These are phyloP conservation scores for Neoascochyta sp. DNA, from an alignment of 2,329 filamentous ascomycete species.

Conservation along the genomic window DNA sequence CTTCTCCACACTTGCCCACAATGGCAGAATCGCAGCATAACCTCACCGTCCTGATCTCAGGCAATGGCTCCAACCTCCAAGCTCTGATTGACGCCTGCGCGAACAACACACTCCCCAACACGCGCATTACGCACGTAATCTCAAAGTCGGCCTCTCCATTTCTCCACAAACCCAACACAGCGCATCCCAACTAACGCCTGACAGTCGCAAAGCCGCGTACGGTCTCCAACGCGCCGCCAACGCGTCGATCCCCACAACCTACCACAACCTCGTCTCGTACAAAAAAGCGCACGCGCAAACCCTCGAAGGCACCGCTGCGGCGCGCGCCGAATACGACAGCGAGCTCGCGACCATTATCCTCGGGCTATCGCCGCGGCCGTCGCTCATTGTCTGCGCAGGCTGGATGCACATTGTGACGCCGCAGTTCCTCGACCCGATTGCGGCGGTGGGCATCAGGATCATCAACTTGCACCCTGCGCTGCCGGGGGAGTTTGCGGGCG, in stretches of 20 bases:
- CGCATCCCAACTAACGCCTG: neutral
- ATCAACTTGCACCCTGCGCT: conserved; percentile 81
- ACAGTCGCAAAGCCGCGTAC: conserved; percentile 54
- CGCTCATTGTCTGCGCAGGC: conserved; percentile 73
- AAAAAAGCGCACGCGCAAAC: conserved; percentile 61
- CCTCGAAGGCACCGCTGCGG: conserved; percentile 48
- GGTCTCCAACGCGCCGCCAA: conserved; percentile 59
- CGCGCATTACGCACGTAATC: conserved; percentile 60
- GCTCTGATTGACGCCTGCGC: conserved; percentile 64
- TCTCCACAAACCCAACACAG: neutral
- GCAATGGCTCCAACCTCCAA: conserved; percentile 75
- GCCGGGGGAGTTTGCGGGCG: conserved; percentile 72
- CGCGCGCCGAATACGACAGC: conserved; percentile 67
- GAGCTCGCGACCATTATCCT: conserved; percentile 69
- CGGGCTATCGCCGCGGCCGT: conserved; percentile 53
- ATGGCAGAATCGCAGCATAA: conserved; percentile 41
- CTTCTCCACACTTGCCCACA: neutral
- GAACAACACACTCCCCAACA: conserved; percentile 47
- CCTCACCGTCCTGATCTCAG: conserved; percentile 58
- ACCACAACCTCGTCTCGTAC: conserved; percentile 77
- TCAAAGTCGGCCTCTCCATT: conserved; percentile 42
- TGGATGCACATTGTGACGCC: conserved; percentile 82
- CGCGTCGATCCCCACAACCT: conserved; percentile 66
- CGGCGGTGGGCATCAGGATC: conserved; percentile 59
- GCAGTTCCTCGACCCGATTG: conserved; percentile 66